A percentile compares a stretch with the other conserved stretches of the same genome.
Evolutionary conservation across 1,284 basidiomycete genomes (phyloP).

Genomic region (Cryptococcus hybrid): DNA sequence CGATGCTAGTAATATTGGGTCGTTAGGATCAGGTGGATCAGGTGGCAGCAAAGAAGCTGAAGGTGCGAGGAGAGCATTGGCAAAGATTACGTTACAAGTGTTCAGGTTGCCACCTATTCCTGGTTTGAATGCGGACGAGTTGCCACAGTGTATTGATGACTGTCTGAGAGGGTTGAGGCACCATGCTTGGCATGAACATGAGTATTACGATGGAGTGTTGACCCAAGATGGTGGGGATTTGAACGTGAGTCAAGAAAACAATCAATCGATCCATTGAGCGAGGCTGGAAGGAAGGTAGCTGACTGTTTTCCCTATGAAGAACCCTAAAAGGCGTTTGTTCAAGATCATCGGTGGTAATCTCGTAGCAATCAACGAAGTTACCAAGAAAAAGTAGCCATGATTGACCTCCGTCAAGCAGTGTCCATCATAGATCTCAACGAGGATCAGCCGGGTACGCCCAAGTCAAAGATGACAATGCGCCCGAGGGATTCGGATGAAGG

Average conservation of each 20-base stretch:
- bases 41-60: conserved; percentile 8
- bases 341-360: conserved; percentile 82
- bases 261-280: not conserved
- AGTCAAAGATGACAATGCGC: conserved; percentile 41
- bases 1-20: conserved; percentile 52
- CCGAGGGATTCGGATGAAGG: conserved; percentile 65
- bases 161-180: conserved; percentile 83
- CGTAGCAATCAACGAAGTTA: conserved; percentile 91
- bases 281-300: not conserved
- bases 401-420: conserved; percentile 82
- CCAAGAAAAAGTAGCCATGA: conserved; percentile 84
- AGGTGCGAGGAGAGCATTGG: conserved; percentile 57
- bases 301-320: conserved; percentile 2
- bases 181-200: conserved; percentile 86
- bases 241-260: conserved; percentile 58
- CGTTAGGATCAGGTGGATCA: not conserved
- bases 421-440: conserved; percentile 69
- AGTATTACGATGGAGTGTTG: conserved; percentile 86
- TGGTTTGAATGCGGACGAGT: conserved; percentile 68
- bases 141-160: conserved; percentile 91
- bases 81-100: conserved; percentile 79
- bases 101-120: conserved; percentile 87
- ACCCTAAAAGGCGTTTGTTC: conserved; percentile 82
- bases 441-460: conserved; percentile 32
- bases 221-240: conserved; percentile 98